These are phyloP conservation scores for Hippophae tibetana DNA, from an alignment of 306 rosid species.

Conservation along the genomic window DNA sequence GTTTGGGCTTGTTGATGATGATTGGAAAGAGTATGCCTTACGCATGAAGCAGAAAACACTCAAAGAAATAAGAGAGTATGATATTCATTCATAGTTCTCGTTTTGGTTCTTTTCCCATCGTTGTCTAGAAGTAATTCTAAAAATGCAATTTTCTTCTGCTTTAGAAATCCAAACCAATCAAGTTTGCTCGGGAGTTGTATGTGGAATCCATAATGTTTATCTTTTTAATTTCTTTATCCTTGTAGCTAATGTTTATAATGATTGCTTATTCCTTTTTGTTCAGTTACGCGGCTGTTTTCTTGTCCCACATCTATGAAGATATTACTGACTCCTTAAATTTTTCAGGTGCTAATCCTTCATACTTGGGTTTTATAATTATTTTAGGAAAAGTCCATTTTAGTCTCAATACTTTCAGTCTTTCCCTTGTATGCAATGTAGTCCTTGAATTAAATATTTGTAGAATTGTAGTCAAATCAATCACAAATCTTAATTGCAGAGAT, in stretches of 20 bases:
- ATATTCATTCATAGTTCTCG: slow-evolving; percentile 15
- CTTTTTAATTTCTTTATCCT: not conserved
- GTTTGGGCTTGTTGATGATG: slow-evolving; percentile 88
- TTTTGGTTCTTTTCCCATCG: not conserved
- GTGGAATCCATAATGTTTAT: not conserved
- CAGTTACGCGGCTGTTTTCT: slow-evolving; percentile 84
- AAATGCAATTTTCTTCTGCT: too few species aligned
- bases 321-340: slow-evolving; percentile 66
- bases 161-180: too few species aligned
- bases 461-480: too few species aligned
- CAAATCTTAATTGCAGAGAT: too few species aligned
- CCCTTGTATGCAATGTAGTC: too few species aligned
- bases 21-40: slow-evolving; percentile 79
- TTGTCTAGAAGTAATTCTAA: too few species aligned
- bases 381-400: not conserved
- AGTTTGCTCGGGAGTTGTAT: not conserved
- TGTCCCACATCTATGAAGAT: slow-evolving; percentile 79
- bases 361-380: slow-evolving; percentile 2
- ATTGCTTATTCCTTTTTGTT: slow-evolving; percentile 11
- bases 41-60: slow-evolving; percentile 91
- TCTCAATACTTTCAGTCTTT: too few species aligned
- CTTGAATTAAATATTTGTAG: too few species aligned
- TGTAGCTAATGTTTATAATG: slow-evolving; percentile 16
- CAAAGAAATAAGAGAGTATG: slow-evolving; percentile 81
- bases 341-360: slow-evolving; percentile 52